Base-by-base conservation (phyloP, 1,284 basidiomycete genomes). In the Leccinum variabile region DNA sequence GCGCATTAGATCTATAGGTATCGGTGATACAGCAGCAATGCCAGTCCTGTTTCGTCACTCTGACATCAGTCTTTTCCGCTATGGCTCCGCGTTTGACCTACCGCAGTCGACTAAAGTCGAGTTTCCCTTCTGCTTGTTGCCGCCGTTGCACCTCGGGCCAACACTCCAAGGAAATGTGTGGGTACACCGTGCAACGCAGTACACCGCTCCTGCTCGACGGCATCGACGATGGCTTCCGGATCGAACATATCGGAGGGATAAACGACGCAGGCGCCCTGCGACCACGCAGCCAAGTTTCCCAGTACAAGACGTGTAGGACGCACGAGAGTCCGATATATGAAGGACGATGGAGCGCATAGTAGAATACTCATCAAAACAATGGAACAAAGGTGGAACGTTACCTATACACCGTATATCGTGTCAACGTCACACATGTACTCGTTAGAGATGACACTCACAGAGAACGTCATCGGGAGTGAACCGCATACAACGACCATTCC, bases 151-250 rank as follows among this genome's bases (percentile, higher is more conserved):
- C 79, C 72, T 91, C 89, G 0, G 28, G 82, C 75, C 18, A 94
- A 78, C 1, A 93, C 82, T 4, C 87, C 90, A 5, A 92, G 79
- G 75, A 94, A 94, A 71, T 94, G 92, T 0, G 92, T 92, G 0
- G 92, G 92, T 2, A 94, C 92, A 8, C 92, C 92, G 68, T 94
- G 91, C 57, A 94, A 76, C 0, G 89, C 90, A 0, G 91, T 93
- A 63, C 90, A 92, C 60, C 78, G 78, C 68, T 93, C 90, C 39
- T 82, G 91, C 7, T 81, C 74, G 14, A 93, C 76, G 0, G 91
- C 83, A 61, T 91, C 83, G 50, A 92, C 84, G 62, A 90, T 85
- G 10, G 85, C 78, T 44, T 76, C 75, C 0, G 92, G 85, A 68
- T 90, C 77, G 70, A 84, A 94, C 0, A 81, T 78, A 56, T 86